Base-by-base conservation (phyloP, 371 early-diverging fungal genomes). In the Nematocida homosporus region DNA sequence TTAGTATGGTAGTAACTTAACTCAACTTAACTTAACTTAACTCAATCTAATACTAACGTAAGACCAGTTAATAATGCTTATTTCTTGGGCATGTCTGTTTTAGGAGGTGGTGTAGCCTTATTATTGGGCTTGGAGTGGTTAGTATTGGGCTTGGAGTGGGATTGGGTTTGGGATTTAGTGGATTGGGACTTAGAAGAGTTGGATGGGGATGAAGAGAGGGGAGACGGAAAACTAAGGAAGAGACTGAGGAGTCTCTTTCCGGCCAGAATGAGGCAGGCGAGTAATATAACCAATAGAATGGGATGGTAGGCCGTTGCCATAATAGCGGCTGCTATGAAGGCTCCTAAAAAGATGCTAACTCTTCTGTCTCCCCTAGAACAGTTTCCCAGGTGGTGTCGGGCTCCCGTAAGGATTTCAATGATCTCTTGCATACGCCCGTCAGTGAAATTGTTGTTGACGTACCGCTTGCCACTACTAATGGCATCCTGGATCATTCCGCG, bases 401-500 rank as follows among this genome's bases (percentile, higher is more conserved):
- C 59, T 52, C 81, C 81, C 16, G 81, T 80, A 38, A 83, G 32
- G 25, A 81, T 42, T 52, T 83, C 79, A 56, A 82, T 82, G n/a
- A 65, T 34, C 48, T 50, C 63, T 23, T 83, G 84, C 65, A 79
- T 47, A 16, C 59, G 48, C 47, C 81, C 79, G 61, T 83, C 77
- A 18, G 54, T 53, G 55, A 76, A 72, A 51, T 82, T 79, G 65
- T 84, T 84, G 29, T 81, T 77, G 42, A 82, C 78, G 68, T 84
- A 84, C 65, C 84, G 64, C 51, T 67, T 63, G n/a, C 79, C 55
- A n/a, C 80, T 68, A 52, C 64, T 77, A 32, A 60, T 44, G n/a
- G 63, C 50, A 67, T 84, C 84, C 30, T 38, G 60, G 40, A 81
- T 30, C 23, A 32, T 47, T 5, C 79, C 79, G 13, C 52, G 42